A percentile compares a stretch with the other conserved stretches of the same genome.
Conservation (phyloP, 2,329 filamentous ascomycete genomes). For the Aspergillus jensenii region DNA sequence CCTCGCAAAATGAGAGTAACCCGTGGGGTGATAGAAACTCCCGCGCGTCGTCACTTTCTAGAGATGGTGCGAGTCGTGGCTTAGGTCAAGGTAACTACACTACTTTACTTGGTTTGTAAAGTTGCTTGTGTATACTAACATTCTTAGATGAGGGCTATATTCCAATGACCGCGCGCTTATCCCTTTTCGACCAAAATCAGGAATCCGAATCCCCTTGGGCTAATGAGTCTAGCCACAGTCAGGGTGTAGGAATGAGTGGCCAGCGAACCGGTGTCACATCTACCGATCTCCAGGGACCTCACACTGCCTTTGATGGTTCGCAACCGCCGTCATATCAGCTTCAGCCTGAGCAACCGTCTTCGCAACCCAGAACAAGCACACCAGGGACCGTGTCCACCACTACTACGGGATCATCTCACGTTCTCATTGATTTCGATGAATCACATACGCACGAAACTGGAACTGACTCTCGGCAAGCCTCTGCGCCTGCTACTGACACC, state of each 20-base stretch:
- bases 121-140: slow-evolving; percentile 14
- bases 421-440: slow-evolving; percentile 31
- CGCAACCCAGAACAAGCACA: slow-evolving; percentile 20
- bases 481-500: slow-evolving; percentile 14
- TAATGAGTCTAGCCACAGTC: slow-evolving; percentile 16
- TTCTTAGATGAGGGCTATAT: slow-evolving; percentile 37
- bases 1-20: slow-evolving; percentile 23
- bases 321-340: neutral
- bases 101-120: neutral
- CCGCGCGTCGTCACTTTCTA: slow-evolving; percentile 19
- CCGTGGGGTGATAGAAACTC: slow-evolving; percentile 20
- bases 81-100: slow-evolving; percentile 31
- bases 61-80: slow-evolving; percentile 25
- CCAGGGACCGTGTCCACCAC: slow-evolving; percentile 24
- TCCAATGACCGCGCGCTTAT: slow-evolving; percentile 40
- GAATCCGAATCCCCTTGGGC: slow-evolving; percentile 30
- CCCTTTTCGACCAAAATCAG: slow-evolving; percentile 31
- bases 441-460: slow-evolving; percentile 9
- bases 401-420: slow-evolving; percentile 32
- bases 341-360: slow-evolving; percentile 13
- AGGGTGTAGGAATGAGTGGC: slow-evolving; percentile 8
- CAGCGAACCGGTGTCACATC: slow-evolving; percentile 14
- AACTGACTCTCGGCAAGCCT: slow-evolving; percentile 4
- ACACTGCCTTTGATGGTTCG: neutral
- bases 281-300: slow-evolving; percentile 14